Evolutionary conservation across 1,284 basidiomycete species (phyloP).

Genomic region (Nidula niveotomentosa): DNA sequence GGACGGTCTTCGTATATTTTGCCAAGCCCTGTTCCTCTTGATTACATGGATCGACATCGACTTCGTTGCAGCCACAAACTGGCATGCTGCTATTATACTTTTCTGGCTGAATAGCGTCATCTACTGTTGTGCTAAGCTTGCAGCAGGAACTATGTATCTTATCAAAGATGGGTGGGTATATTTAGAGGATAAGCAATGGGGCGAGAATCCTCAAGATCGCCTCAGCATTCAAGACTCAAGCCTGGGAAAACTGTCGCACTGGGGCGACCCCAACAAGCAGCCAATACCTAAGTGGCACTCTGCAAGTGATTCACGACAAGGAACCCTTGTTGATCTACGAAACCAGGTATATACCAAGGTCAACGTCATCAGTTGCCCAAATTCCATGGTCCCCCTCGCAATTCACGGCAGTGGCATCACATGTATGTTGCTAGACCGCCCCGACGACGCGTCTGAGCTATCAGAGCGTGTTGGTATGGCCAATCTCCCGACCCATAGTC

Average conservation of each 20-base stretch:
- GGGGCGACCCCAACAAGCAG: slow-evolving; percentile 9
- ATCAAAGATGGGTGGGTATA: slow-evolving; percentile 12
- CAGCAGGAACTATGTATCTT: slow-evolving; percentile 10
- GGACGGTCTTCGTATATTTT: not conserved
- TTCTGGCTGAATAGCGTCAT: slow-evolving; percentile 3
- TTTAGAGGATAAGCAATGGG: slow-evolving; percentile 9
- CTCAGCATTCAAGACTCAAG: slow-evolving; percentile 6
- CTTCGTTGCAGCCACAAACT: not conserved
- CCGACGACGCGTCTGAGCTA: not conserved
- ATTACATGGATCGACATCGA: not conserved
- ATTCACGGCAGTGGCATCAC: slow-evolving; percentile 21
- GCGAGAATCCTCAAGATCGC: not conserved
- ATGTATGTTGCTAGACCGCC: slow-evolving; percentile 16
- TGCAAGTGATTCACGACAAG: not conserved
- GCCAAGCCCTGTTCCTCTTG: not conserved
- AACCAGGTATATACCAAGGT: slow-evolving; percentile 7
- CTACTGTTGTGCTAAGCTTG: slow-evolving; percentile 3
- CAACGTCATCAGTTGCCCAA: slow-evolving; percentile 9
- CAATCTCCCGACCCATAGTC: slow-evolving; percentile 5
- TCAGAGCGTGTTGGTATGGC: slow-evolving; percentile 8
- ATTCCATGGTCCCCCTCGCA: slow-evolving; percentile 14
- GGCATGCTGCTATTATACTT: not conserved
- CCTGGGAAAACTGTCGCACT: slow-evolving; percentile 3
- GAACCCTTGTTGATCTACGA: slow-evolving; percentile 12
- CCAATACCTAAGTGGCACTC: slow-evolving; percentile 10